Conservation (phyloP, 2,329 filamentous ascomycete species). For the Plectosphaerella cucumerina region DNA sequence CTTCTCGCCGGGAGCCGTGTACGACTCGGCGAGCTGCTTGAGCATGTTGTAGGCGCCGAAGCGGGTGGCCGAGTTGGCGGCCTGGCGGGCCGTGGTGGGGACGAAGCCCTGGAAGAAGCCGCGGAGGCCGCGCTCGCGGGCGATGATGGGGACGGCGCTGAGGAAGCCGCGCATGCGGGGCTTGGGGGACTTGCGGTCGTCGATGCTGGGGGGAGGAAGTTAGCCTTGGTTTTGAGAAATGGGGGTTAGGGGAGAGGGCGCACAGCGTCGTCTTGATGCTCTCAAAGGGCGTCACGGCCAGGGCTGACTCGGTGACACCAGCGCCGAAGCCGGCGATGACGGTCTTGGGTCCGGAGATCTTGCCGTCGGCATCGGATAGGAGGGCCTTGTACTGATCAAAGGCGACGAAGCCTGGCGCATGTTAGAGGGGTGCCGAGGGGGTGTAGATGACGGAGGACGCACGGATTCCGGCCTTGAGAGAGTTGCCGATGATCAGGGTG, state of each 20-base stretch:
- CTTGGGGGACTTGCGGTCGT: constrained; percentile 82
- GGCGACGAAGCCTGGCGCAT: constrained; percentile 71
- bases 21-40: constrained; percentile 86
- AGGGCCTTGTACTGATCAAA: constrained; percentile 92
- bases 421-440: not conserved
- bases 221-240: not conserved
- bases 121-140: constrained; percentile 77
- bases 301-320: constrained; percentile 85
- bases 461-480: constrained; percentile 93
- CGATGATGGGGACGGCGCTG: constrained; percentile 83
- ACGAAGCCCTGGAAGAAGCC: constrained; percentile 98
- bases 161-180: constrained; percentile 90
- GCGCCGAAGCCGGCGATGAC: constrained; percentile 93
- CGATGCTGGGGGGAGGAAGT: constrained; percentile 58
- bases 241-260: constrained; percentile 17
- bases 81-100: constrained; percentile 89
- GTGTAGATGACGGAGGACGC: constrained; percentile 29
- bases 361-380: constrained; percentile 78
- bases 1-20: constrained; percentile 92
- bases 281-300: constrained; percentile 95
- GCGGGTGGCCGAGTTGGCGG: constrained; percentile 87
- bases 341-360: constrained; percentile 83
- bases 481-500: constrained; percentile 94
- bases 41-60: constrained; percentile 89
- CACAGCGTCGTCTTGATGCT: constrained; percentile 95